phyloP scores from a whole-genome alignment of 768 basidiomycete genomes.

The Cystofilobasidium capitatum region DNA sequence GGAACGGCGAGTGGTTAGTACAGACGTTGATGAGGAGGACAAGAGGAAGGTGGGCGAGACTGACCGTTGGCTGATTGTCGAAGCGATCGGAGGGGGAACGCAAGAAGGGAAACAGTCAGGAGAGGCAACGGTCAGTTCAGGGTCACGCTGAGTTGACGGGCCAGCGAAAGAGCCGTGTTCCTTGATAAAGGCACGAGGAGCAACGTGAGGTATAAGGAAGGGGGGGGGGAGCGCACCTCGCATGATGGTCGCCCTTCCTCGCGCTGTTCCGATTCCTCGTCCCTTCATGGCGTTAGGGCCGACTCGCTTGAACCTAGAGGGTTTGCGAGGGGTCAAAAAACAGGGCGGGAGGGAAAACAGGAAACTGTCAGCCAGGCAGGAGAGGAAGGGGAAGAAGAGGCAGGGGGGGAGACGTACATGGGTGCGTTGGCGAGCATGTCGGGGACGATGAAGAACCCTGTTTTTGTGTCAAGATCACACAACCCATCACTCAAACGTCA shows the following conservation, averaged over 20 bases:
- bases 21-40: background rate
- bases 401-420: conserved; percentile 54
- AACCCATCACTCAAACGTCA: background rate
- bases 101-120: background rate
- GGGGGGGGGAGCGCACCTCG: conserved; percentile 55
- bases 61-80: conserved; percentile 10
- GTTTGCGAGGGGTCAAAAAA: too few relatives aligned
- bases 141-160: too few relatives aligned
- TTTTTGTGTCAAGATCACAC: conserved; percentile 31
- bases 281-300: conserved; percentile 96
- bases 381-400: background rate
- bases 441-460: conserved; percentile 92
- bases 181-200: background rate
- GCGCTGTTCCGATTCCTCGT: conserved; percentile 95
- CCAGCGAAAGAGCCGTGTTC: too few relatives aligned
- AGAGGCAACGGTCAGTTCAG: too few relatives aligned
- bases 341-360: background rate
- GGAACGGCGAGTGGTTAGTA: background rate
- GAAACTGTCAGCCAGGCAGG: background rate
- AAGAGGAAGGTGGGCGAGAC: background rate
- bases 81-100: background rate
- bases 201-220: conserved; percentile 6
- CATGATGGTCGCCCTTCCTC: conserved; percentile 98
- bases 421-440: conserved; percentile 99
- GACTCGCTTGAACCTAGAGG: conserved; percentile 88